Percentiles rank a stretch among this genome's conserved stretches.
Evolutionary conservation across 139 green algal genomes (phyloP).

Genomic region (Tetraselmis chui): DNA sequence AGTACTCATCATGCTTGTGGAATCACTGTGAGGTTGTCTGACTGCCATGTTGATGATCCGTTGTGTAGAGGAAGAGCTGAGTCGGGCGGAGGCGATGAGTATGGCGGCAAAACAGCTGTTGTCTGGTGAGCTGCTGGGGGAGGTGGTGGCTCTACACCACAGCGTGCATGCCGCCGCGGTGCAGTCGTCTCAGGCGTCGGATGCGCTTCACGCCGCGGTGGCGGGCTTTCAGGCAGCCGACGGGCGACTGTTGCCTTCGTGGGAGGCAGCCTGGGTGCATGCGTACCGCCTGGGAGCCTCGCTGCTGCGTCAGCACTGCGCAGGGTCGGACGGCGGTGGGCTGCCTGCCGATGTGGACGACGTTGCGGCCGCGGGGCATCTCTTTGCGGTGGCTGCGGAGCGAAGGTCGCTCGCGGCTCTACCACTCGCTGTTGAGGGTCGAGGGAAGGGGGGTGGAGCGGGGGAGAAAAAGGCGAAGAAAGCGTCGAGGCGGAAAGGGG

Average conservation of each 20-base stretch:
- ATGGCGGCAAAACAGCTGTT: constrained; percentile 43
- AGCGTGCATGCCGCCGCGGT: constrained; percentile 27
- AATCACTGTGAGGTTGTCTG: too few relatives aligned
- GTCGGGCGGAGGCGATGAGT: constrained; percentile 29
- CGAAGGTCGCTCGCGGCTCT: constrained; percentile 15
- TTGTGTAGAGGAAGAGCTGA: too few relatives aligned
- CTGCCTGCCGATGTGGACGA: constrained; percentile 39
- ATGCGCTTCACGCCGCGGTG: background rate
- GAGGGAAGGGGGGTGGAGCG: too few relatives aligned
- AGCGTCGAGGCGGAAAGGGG: too few relatives aligned
- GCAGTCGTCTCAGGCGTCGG: constrained; percentile 2
- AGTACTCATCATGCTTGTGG: too few relatives aligned
- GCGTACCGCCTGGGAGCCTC: constrained; percentile 15
- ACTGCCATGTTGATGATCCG: too few relatives aligned
- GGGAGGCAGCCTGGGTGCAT: background rate
- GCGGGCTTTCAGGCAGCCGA: background rate
- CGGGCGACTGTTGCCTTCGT: background rate
- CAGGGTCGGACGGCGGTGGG: background rate
- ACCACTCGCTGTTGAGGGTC: too few relatives aligned
- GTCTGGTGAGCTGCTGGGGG: constrained; percentile 48
- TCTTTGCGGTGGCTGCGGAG: constrained; percentile 41
- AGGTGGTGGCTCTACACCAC: constrained; percentile 54
- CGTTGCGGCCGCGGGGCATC: constrained; percentile 32
- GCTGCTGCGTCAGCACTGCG: constrained; percentile 10
- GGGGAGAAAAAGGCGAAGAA: too few relatives aligned